These are phyloP conservation scores for Geosmithia putterillii DNA, from an alignment of 2,329 filamentous ascomycete species.

Conservation along the genomic window DNA sequence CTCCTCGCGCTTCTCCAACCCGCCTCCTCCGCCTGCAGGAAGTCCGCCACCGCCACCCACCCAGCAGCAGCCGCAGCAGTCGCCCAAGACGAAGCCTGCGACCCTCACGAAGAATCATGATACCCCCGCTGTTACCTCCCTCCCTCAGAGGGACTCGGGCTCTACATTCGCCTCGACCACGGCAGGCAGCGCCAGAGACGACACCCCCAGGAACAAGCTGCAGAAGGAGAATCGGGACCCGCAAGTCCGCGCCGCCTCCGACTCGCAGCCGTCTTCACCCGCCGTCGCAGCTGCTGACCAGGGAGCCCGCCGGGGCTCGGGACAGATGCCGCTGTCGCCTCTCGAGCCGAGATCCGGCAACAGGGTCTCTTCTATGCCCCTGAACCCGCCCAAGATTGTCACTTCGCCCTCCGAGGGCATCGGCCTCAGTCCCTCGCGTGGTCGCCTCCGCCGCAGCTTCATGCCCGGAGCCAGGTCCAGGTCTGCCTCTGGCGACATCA, in stretches of 20 bases:
- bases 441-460: constrained; percentile 40
- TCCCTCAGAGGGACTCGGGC: constrained; percentile 2
- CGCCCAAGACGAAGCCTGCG: constrained; percentile 12
- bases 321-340: constrained; percentile 14
- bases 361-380: constrained; percentile 17
- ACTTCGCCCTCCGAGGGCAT: constrained; percentile 15
- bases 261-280: constrained; percentile 21
- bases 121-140: constrained; percentile 4
- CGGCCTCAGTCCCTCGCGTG: constrained; percentile 31
- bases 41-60: not conserved
- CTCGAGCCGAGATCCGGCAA: constrained; percentile 1
- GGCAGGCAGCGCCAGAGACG: constrained; percentile 6
- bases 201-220: constrained; percentile 14
- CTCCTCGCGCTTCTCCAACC: constrained; percentile 5
- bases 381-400: constrained; percentile 11
- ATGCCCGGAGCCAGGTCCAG: constrained; percentile 38
- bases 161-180: constrained; percentile 1
- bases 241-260: constrained; percentile 17
- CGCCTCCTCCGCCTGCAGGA: not conserved
- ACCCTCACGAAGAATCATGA: constrained; percentile 8
- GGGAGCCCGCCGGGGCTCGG: no score
- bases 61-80: constrained; percentile 1
- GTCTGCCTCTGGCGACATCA: constrained; percentile 30
- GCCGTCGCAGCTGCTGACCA: no score
- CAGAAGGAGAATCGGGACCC: constrained; percentile 15